These are phyloP conservation scores for Rhododendron simsii DNA, from an alignment of 148 eudicot species.

Conservation along the genomic window DNA sequence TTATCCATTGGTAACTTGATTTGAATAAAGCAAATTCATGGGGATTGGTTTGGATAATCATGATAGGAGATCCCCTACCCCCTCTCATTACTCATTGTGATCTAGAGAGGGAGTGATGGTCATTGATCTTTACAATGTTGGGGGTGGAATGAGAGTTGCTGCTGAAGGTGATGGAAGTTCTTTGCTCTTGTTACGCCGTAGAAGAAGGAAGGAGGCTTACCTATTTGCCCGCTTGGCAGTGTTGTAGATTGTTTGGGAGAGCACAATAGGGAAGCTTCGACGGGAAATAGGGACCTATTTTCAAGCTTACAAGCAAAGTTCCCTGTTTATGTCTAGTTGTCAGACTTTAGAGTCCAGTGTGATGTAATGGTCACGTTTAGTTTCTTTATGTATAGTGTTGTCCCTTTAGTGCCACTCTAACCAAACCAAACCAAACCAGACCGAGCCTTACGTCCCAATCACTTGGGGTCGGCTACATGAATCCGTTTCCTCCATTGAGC, in stretches of 20 bases:
- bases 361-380: background rate
- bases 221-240: background rate
- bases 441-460: no score
- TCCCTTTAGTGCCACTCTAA: background rate
- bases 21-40: background rate
- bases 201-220: background rate
- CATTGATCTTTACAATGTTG: background rate
- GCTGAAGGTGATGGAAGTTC: background rate
- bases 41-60: background rate
- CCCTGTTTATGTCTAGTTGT: background rate
- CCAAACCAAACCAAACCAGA: no score
- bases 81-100: no score
- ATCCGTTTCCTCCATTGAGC: no score
- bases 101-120: no score
- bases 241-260: background rate
- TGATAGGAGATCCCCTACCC: no score
- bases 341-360: background rate
- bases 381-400: background rate
- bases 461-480: no score
- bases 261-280: background rate
- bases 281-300: background rate
- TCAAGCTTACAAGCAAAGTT: background rate
- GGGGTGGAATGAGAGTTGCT: background rate
- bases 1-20: background rate
- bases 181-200: background rate